Base-by-base conservation (phyloP, 179 eudicot species). In the Beta corolliflora region DNA sequence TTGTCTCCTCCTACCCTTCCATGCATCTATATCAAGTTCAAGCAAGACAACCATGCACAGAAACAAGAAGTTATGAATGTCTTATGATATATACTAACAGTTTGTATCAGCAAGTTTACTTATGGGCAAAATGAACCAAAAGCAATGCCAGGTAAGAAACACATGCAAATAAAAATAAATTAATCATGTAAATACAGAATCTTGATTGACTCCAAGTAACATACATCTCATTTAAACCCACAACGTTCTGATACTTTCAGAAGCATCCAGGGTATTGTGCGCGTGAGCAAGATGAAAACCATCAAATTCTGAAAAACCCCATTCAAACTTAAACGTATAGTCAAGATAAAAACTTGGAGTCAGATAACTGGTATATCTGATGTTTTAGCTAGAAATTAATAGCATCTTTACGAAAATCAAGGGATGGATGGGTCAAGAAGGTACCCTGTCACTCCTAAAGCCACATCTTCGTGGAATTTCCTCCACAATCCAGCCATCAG, bases 401-500 rank as follows among this genome's bases (percentile, higher is more conserved):
- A 52, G 4, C 54, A 55, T 55, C 31, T 77, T 11, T 31, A 44
- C 19, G 50, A 78, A 54, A 21, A 79, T 59, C 31, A 25, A 82
- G 63, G 10, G 53, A 55, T 61, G 70, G 14, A 67, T 73, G 12
- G 58, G 45, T 46, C 58, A 56, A 70, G 81, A 75, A 86, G 29
- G 68, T 83, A 92, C 95, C 90, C 83, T 89, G 88, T 92, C 93
- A 31, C 80, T 67, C 59, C 76, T 88, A 73, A 72, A 48, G 80
- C 88, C 88, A 52, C 56, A 31, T 79, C 70, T 81, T 58, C 95
- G 89, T 55, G 85, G 90, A 68, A 88, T 83, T 72, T 86, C 84
- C 86, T 87, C 84, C 41, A 88, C 87, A 21, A 80, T 79, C 93
- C 95, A 92, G 71, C 86, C 92, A 61, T 76, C 88, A 60, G 92